Evolutionary conservation across 73 alveolate genomes (phyloP).

Genomic region (Tetrahymena malaccensis): DNA sequence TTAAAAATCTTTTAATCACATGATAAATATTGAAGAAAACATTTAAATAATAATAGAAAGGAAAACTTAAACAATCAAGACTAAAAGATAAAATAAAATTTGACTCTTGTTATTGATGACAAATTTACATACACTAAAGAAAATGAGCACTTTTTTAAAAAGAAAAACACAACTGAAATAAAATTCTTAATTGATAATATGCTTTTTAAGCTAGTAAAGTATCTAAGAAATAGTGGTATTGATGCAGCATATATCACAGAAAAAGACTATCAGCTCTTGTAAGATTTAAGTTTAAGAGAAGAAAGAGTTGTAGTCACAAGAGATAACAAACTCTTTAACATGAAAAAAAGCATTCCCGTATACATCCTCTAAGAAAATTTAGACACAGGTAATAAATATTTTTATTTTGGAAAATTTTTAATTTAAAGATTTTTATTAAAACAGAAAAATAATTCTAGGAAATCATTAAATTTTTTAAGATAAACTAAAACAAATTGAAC

Average conservation of each 20-base stretch:
- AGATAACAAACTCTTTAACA: constrained; percentile 16
- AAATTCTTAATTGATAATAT: constrained; percentile 22
- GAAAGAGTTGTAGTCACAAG: constrained; percentile 24
- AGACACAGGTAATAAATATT: background rate
- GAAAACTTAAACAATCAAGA: background rate
- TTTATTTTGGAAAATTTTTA: background rate
- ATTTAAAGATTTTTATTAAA: background rate
- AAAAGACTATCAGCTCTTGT: constrained; percentile 2
- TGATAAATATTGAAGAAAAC: background rate
- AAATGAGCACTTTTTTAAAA: background rate
- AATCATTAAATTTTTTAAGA: background rate
- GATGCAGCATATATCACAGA: constrained; percentile 30
- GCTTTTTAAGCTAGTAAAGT: constrained; percentile 15
- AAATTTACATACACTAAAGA: background rate
- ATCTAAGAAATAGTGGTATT: constrained; percentile 29
- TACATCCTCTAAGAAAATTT: background rate
- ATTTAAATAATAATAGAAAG: background rate
- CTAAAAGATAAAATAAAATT: background rate
- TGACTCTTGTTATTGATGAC: background rate
- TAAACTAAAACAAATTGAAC: background rate
- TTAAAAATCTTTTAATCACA: no score
- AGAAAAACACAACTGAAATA: background rate
- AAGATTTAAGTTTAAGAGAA: constrained; percentile 1
- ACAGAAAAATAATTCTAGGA: constrained; percentile 31
- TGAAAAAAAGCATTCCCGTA: background rate